Evolutionary conservation across 1,284 basidiomycete genomes (phyloP).

Genomic region (Microstroma glucosiphilum): DNA sequence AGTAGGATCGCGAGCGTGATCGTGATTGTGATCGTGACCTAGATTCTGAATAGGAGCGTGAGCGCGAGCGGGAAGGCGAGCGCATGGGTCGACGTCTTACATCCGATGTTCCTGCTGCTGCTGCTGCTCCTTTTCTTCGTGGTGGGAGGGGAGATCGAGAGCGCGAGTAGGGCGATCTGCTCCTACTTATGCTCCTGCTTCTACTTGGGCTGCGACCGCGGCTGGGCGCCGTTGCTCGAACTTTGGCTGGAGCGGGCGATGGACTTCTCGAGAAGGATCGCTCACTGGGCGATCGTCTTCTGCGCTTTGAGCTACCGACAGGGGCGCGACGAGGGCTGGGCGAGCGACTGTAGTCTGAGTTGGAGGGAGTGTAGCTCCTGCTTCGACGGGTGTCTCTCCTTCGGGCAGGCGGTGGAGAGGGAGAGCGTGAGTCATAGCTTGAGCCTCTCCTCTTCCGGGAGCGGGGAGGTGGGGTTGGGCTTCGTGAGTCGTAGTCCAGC

Average conservation of each 20-base stretch:
- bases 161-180: slow-evolving; percentile 9
- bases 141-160: neutral
- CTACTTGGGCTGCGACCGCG: slow-evolving; percentile 10
- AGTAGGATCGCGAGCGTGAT: slow-evolving; percentile 9
- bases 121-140: slow-evolving; percentile 3
- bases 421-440: slow-evolving; percentile 15
- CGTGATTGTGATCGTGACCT: slow-evolving; percentile 8
- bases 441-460: neutral
- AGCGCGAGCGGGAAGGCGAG: slow-evolving; percentile 2
- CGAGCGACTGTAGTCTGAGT: neutral
- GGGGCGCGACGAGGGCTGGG: slow-evolving; percentile 11
- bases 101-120: slow-evolving; percentile 6
- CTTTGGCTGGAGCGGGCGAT: slow-evolving; percentile 25
- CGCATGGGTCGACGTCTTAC: neutral
- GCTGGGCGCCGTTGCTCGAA: slow-evolving; percentile 14
- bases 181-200: slow-evolving; percentile 9
- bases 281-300: slow-evolving; percentile 12
- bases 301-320: slow-evolving; percentile 17
- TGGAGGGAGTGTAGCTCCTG: slow-evolving; percentile 8
- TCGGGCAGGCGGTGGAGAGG: slow-evolving; percentile 24
- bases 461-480: neutral
- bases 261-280: slow-evolving; percentile 11
- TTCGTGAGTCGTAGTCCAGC: slow-evolving; percentile 12
- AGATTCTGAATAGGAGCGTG: neutral
- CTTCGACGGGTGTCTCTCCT: neutral